Evolutionary conservation across 495 filamentous ascomycete genomes (phyloP).

Genomic region (Penicillium subrubescens): DNA sequence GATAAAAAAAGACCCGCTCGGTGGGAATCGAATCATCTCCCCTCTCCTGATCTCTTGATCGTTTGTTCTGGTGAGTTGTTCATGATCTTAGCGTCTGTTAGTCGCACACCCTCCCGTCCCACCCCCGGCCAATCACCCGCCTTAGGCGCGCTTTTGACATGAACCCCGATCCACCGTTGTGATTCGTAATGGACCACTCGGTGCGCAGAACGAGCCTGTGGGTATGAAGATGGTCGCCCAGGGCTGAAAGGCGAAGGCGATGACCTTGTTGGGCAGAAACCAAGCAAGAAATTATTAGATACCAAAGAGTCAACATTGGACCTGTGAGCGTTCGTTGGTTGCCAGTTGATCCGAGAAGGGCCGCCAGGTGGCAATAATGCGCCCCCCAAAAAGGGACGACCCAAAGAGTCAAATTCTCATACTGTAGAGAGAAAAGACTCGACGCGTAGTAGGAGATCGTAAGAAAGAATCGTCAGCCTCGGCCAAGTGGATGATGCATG

Average conservation of each 20-base stretch:
- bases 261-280: conserved; percentile 19
- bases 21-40: conserved; percentile 2
- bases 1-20: not conserved
- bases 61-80: not conserved
- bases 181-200: conserved; percentile 19
- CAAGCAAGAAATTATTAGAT: not conserved
- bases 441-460: not conserved
- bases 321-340: not conserved
- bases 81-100: conserved; percentile 21
- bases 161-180: conserved; percentile 13
- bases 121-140: conserved; percentile 23
- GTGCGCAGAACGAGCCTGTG: conserved; percentile 20
- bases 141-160: conserved; percentile 14
- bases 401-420: not conserved
- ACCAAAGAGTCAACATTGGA: not conserved
- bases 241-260: conserved; percentile 23
- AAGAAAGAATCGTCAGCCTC: not conserved
- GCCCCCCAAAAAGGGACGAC: not conserved
- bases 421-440: not conserved
- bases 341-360: not conserved
- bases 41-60: conserved; percentile 3
- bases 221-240: not conserved
- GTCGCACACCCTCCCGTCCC: conserved; percentile 21
- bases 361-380: conserved; percentile 3
- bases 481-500: not conserved